Base-by-base conservation (phyloP, 768 basidiomycete genomes). In the Suillus placidus region DNA sequence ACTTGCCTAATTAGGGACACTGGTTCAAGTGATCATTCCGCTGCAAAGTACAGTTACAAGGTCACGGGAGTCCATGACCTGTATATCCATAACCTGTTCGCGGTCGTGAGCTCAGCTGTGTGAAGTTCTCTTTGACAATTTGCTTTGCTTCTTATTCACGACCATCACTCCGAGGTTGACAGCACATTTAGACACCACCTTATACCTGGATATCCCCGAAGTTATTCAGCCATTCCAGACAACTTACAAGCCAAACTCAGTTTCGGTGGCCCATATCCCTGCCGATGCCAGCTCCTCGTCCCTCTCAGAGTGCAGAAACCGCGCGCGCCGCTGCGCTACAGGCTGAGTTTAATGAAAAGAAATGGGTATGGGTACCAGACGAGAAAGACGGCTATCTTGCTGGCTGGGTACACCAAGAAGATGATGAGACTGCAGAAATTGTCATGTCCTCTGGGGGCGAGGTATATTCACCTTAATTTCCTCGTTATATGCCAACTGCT, bases 341-440 rank as follows among this genome's bases (percentile, higher is more conserved):
- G 75, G 94, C 94, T 12, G 94, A 96, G 77, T 97, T 95, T 79
- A 96, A 95, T 76, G 94, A 95, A 84, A 97, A 96, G 90, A 93
- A 90, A 81, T 97, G 96, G 93, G 95, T 98, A 7, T 99, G 97
- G 97, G 91, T 96, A 32, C 94, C 95, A 3, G 96, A 99, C 77
- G 87, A 90, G 65, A 88, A 86, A 74, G 92, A 95, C 69, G 97
- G 97, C 0, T 99, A 98, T 77, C 86, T 97, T 57, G 91, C 95
- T 54, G 96, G 95, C 64, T 97, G 94, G 94, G 92, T 98, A 32
- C 86, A 93, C 66, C 88, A 86, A 68, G 95, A 96, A 74, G 90
- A 94, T 62, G 90, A 88, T 34, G 93, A 95, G 67, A 79, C 85
- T 18, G 94, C 89, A 2, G 89, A 96, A 71, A 91, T 98, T 18